Base-by-base conservation (phyloP, 2,329 filamentous ascomycete species). In the Neofusicoccum laricinum region DNA sequence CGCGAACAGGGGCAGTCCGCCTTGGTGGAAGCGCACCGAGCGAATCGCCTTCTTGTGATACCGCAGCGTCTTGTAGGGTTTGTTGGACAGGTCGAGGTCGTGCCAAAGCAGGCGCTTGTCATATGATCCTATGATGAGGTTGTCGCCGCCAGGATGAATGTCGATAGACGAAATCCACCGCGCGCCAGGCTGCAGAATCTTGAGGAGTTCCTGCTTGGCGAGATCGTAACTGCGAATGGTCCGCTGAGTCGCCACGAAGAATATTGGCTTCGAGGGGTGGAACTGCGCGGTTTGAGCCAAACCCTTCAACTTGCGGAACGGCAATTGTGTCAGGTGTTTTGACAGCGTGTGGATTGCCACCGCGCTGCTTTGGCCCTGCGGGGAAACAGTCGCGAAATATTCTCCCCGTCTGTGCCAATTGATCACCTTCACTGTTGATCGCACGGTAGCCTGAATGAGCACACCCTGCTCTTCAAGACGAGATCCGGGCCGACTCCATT, bases 241-340 rank as follows among this genome's bases (percentile, higher is more conserved):
- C 71, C 94, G 91, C 77, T 97, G 93, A 11, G 96, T 98, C 2
- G 95, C 95, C 63, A 99, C 92, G 74, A 98, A 98, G 81, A 99
- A 93, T 57, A 97, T 87, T 0, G 95, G 93, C 69, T 93, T 90
- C 45, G 89, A 91, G 1, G 95, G 95, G 77, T 99, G 96, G 85
- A 99, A 99, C 70, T 93, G 92, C 4, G 93, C 93, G 1, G 90
- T 90, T 78, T 98, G 94, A 1, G 93, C 92, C 53, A 92, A 88
- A 65, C 88, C 88, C 72, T 87, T 87, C 68, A 89, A 78, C 65
- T 86, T 85, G 66, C 92, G 90, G 87, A 99, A 98, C 30, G 95
- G 96, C 68, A 95, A 89, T 77, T 99, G 95, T 2, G 93, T 97
- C 50, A 94, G 85, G 79, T 99, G 95, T 77, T 96, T 97, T 64